These are phyloP conservation scores for Diversispora eburnea DNA, from an alignment of 192 early-diverging fungal species.

Conservation along the genomic window DNA sequence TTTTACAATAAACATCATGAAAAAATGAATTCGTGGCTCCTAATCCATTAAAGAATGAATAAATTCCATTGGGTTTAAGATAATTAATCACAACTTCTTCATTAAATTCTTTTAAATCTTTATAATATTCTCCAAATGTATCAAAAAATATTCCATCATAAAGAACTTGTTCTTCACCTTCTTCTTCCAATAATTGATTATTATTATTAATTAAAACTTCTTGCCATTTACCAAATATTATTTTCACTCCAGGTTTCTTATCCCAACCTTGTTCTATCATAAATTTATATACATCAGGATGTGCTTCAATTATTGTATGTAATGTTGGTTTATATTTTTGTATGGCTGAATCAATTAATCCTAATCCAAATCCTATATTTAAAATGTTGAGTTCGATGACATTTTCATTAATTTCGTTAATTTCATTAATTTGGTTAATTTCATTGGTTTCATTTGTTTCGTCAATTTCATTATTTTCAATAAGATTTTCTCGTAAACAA, in stretches of 20 bases:
- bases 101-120: conserved; percentile 74
- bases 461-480: too few species aligned
- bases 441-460: too few species aligned
- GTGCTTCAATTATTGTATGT: conserved; percentile 96
- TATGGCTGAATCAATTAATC: conserved; percentile 81
- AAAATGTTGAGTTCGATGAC: conserved; percentile 40
- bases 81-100: conserved; percentile 64
- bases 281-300: conserved; percentile 90
- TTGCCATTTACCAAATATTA: conserved; percentile 93
- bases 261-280: conserved; percentile 86
- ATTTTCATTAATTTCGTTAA: too few species aligned
- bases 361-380: conserved; percentile 88
- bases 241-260: conserved; percentile 75
- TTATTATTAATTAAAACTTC: conserved; percentile 53
- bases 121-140: conserved; percentile 92
- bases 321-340: conserved; percentile 65
- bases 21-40: conserved; percentile 93
- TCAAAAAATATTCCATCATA: conserved; percentile 97
- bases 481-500: conserved; percentile 51
- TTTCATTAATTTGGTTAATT: too few species aligned
- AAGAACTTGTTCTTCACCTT: conserved; percentile 53
- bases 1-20: conserved; percentile 89
- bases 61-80: conserved; percentile 69
- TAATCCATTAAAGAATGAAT: conserved; percentile 94
- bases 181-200: too few species aligned